A percentile compares a stretch with the other conserved stretches of the same genome.
These are phyloP conservation scores for Cephalotrichum gorgonifer DNA, from an alignment of 2,329 filamentous ascomycete species.

Conservation along the genomic window DNA sequence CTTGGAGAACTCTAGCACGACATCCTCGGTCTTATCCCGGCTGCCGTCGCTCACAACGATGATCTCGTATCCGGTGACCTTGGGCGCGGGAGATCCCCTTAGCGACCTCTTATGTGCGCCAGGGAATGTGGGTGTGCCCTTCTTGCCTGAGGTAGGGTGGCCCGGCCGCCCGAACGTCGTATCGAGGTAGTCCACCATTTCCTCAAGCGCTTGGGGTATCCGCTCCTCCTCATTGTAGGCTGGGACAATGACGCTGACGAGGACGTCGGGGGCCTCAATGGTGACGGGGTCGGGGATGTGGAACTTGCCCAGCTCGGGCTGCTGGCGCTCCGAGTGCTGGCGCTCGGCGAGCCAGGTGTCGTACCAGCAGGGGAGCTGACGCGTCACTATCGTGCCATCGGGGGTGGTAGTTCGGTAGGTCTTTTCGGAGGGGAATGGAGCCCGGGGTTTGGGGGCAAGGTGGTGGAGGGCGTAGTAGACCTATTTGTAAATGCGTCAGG, in stretches of 20 bases:
- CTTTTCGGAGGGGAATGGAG: slow-evolving; percentile 68
- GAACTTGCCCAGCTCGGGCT: slow-evolving; percentile 27
- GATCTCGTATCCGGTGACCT: slow-evolving; percentile 71
- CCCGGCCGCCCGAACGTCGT: slow-evolving; percentile 53
- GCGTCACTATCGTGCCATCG: slow-evolving; percentile 30
- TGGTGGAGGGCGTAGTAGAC: slow-evolving; percentile 48
- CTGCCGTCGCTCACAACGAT: slow-evolving; percentile 86
- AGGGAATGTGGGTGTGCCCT: not conserved
- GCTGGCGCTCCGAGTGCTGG: slow-evolving; percentile 19
- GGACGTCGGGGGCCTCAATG: slow-evolving; percentile 69
- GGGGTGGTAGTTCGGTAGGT: slow-evolving; percentile 67
- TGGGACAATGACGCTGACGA: slow-evolving; percentile 84
- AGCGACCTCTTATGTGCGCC: slow-evolving; percentile 1
- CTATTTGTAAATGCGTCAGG: not conserved
- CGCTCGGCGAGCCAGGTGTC: slow-evolving; percentile 61
- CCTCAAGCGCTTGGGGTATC: slow-evolving; percentile 74
- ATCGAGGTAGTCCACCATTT: slow-evolving; percentile 82
- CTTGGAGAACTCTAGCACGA: slow-evolving; percentile 70
- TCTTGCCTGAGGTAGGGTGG: slow-evolving; percentile 13
- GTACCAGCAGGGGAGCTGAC: slow-evolving; percentile 75
- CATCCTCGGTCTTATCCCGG: slow-evolving; percentile 67
- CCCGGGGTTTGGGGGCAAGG: slow-evolving; percentile 72
- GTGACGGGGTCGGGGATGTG: slow-evolving; percentile 35
- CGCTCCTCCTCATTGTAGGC: slow-evolving; percentile 91
- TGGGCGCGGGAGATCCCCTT: not conserved